Percentiles rank a stretch among this genome's conserved stretches.
Evolutionary conservation across 2,329 filamentous ascomycete genomes (phyloP).

Genomic region (Cercospora citrullina): DNA sequence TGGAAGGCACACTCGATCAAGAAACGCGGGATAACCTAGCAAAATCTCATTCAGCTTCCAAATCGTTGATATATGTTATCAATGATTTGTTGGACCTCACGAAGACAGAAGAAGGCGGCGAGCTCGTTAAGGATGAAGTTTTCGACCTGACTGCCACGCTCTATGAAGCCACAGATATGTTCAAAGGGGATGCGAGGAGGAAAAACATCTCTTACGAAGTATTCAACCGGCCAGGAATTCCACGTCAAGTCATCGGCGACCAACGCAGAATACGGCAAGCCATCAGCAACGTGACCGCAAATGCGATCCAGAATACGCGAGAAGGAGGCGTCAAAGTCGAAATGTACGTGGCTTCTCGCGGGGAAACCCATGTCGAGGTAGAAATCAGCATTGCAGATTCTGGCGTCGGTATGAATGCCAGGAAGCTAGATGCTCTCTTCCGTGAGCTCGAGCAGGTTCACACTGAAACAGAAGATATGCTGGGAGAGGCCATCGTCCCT

Average conservation of each 20-base stretch:
- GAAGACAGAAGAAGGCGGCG: constrained; percentile 79
- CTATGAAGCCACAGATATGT: constrained; percentile 74
- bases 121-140: constrained; percentile 74
- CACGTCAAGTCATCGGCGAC: constrained; percentile 72
- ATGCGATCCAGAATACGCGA: constrained; percentile 77
- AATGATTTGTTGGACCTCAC: constrained; percentile 88
- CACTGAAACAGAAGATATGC: constrained; percentile 54
- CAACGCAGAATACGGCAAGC: constrained; percentile 77
- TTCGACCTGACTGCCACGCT: constrained; percentile 73
- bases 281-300: constrained; percentile 78
- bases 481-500: constrained; percentile 36
- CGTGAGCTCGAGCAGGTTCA: constrained; percentile 67
- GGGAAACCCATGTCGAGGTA: constrained; percentile 59
- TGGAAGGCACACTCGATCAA: constrained; percentile 75
- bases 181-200: constrained; percentile 69
- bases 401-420: constrained; percentile 62
- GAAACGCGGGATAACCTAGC: constrained; percentile 83
- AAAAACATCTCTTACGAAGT: constrained; percentile 74
- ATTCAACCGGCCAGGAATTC: constrained; percentile 66
- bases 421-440: constrained; percentile 61
- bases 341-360: constrained; percentile 60
- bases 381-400: constrained; percentile 77
- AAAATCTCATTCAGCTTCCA: constrained; percentile 85
- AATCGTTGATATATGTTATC: constrained; percentile 90
- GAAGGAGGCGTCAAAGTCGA: constrained; percentile 70